Evolutionary conservation across 2,329 filamentous ascomycete species (phyloP), one percentile per base, ranked within the genome.

Genomic region (Cryphonectria carpinicola): DNA sequence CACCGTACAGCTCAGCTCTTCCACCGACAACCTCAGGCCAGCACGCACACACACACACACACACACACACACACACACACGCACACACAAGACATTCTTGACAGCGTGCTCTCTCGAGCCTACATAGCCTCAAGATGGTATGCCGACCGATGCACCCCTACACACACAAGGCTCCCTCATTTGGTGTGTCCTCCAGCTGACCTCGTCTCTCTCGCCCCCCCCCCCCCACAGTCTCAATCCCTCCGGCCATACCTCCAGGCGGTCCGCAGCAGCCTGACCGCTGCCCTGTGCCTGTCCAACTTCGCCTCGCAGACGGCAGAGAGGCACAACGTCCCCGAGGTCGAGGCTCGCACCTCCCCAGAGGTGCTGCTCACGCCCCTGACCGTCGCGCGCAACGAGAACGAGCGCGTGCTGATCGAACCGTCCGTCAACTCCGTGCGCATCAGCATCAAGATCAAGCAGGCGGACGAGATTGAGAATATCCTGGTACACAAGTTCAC

Each of bases 401-500:
- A 98, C 81, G 96, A 99, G 87, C 91, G 93, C 77, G 95, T 99
- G 75, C 86, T 97, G 73, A 97, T 98, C 80, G 95, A 98, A 84
- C 95, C 96, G 68, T 96, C 93, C 81, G 92, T 98, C 84, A 99
- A 99, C 88, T 97, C 93, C 76, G 93, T 99, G 76, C 92, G 96
- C 76, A 93, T 99, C 79, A 97, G 94, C 88, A 97, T 99, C 85
- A 94, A 95, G 86, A 98, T 99, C 83, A 99, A 99, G 85, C 96
- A 99, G 86, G 96, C 96, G 73, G 96, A 99, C 82, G 96, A 99
- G 85, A 99, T 98, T 78, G 96, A 99, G 83, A 90, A 97, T 80
- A 98, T 99, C 74, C 85, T 99, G 73, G 96, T 99, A 74, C 96
- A 98, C 85, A 99, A 99, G 84, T 98, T 99, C 79, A 97, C 95